Evolutionary conservation across 345 rosid species (phyloP), one percentile per base, ranked within the genome.

Genomic region (Theobroma cacao): DNA sequence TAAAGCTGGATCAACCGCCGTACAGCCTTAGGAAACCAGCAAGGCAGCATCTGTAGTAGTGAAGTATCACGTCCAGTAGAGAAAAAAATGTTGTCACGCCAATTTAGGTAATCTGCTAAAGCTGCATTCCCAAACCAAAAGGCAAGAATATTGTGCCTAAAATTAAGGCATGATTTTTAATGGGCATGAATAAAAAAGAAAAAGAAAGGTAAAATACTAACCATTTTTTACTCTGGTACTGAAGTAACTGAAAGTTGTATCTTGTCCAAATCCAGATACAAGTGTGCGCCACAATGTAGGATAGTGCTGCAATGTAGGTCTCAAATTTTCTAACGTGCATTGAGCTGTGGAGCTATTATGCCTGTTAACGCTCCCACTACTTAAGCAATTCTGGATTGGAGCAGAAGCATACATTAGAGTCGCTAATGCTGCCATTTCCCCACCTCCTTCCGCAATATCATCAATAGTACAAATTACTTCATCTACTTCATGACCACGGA

Each of bases 381-480:
- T 90, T 79, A 92, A 76, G 82, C 91, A 92, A 58, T 83, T 85
- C 80, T 96, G 97, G 81, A 96, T 87, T 77, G 97, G 93, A 58
- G 83, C 80, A 67, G 90, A 80, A 56, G 97, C 93, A 80, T 84
- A 88, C 97, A 96, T 89, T 80, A 96, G 87, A 84, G 99, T 96
- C 79, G 99, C 97, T 83, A 96, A 82, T 84, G 99, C 99, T 53
- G 97, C 98, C 95, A 96, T 78, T 88, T 94, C 97, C 77, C 94
- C 91, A 43, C 92, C 97, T 85, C 97, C 95, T 87, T 94, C 99
- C 4, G 97, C 98, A 76, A 96, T 92, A 84, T 96, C 99, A 82
- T 96, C 98, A 72, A 96, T 90, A 36, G 97, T 91, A 74, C 73
- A 87, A 84, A 94, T 88, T 78, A 88, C 86, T 74, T 91, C 93